Evolutionary conservation across 345 rosid species (phyloP).

Genomic region (Citrus reticulata): DNA sequence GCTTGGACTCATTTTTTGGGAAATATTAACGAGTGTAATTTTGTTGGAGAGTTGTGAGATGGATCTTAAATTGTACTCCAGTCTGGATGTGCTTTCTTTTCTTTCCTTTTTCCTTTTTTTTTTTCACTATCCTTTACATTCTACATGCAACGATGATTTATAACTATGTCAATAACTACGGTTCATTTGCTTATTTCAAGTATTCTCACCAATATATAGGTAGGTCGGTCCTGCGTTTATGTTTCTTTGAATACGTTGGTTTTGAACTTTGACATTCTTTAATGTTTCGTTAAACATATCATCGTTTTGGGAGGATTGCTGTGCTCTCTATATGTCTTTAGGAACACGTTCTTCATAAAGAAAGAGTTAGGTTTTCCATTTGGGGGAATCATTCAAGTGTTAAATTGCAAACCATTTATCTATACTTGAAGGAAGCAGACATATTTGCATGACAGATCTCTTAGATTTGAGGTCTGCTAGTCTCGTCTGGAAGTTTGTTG

Average conservation of each 20-base stretch:
- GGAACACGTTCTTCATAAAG: neutral
- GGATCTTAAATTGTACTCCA: neutral
- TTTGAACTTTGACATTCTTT: neutral
- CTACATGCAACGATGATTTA: neutral
- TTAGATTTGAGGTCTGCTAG: neutral
- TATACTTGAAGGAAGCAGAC: neutral
- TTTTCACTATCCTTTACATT: too few species aligned
- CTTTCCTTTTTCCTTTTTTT: too few species aligned
- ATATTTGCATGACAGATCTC: neutral
- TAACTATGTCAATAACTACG: neutral
- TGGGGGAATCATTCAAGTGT: neutral
- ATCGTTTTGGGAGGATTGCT: neutral
- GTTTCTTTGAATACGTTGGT: neutral
- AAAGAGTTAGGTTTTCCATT: neutral
- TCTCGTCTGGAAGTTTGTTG: neutral
- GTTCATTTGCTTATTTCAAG: neutral
- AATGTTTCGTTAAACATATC: neutral
- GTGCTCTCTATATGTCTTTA: neutral
- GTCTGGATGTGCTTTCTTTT: neutral
- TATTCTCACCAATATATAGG: neutral
- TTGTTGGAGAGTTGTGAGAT: neutral
- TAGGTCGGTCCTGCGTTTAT: neutral
- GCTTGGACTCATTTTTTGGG: neutral
- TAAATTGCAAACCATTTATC: neutral
- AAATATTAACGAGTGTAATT: neutral